These are phyloP conservation scores for Chrysochromulina tobinii DNA, from an alignment of 78 protist genomes.

Conservation along the genomic window DNA sequence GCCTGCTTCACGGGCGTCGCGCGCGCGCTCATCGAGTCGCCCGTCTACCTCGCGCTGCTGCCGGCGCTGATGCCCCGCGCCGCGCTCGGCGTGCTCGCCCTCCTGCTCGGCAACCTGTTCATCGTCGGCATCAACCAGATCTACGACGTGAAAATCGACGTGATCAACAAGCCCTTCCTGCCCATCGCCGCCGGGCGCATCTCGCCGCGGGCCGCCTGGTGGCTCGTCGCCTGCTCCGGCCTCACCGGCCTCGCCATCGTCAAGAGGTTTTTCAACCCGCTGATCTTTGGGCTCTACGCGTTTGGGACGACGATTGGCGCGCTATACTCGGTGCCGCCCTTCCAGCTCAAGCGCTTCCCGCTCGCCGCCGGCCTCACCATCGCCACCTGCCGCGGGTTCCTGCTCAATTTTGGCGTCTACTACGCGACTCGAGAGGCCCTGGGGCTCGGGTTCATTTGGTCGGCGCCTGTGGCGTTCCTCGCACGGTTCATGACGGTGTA, in stretches of 20 bases:
- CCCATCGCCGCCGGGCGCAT: slow-evolving; percentile 53
- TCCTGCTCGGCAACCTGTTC: slow-evolving; percentile 36
- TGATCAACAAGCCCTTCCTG: slow-evolving; percentile 59
- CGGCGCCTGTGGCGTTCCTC: slow-evolving; percentile 20
- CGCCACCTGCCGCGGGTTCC: slow-evolving; percentile 38
- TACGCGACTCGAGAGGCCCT: slow-evolving; percentile 43
- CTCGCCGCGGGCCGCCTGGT: slow-evolving; percentile 1
- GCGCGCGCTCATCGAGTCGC: slow-evolving; percentile 1
- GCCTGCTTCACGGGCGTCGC: slow-evolving; percentile 28
- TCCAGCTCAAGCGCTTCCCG: slow-evolving; percentile 29
- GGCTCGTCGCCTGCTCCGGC: not conserved
- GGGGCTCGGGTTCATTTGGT: slow-evolving; percentile 1
- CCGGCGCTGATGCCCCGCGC: slow-evolving; percentile 25
- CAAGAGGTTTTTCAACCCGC: not conserved
- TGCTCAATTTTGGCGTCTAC: slow-evolving; percentile 42
- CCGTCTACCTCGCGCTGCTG: not conserved
- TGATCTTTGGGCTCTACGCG: slow-evolving; percentile 4
- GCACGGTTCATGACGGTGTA: slow-evolving; percentile 40
- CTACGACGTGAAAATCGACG: slow-evolving; percentile 51
- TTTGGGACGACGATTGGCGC: not conserved
- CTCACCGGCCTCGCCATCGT: not conserved
- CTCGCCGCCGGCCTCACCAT: slow-evolving; percentile 32
- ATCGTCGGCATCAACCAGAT: slow-evolving; percentile 46
- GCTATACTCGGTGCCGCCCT: slow-evolving; percentile 25
- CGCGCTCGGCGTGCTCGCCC: slow-evolving; percentile 17